phyloP scores from a whole-genome alignment of 306 rosid genomes.

The Dalbergia cochinchinensis region DNA sequence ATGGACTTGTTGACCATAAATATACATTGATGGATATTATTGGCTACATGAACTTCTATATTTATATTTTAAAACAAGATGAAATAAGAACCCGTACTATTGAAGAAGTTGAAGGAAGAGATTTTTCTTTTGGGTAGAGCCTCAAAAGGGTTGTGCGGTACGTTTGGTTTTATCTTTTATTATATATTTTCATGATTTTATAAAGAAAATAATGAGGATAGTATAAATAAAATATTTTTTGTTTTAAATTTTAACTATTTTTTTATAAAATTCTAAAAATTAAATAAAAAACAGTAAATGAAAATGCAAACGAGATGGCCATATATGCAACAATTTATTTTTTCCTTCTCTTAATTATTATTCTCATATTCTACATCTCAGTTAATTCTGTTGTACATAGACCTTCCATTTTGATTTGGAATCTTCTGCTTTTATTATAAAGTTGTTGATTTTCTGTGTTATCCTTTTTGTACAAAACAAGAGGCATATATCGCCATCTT shows the following conservation, averaged over 20 bases:
- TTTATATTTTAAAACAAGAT: not conserved
- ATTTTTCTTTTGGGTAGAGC: too few relatives aligned
- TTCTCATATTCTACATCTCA: not conserved
- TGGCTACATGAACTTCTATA: not conserved
- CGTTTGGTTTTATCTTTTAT: too few relatives aligned
- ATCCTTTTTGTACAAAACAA: slow-evolving; percentile 39
- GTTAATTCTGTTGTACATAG: not conserved
- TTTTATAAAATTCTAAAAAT: too few relatives aligned
- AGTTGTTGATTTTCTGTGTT: slow-evolving; percentile 35
- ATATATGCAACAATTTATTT: too few relatives aligned
- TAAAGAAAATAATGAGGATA: too few relatives aligned
- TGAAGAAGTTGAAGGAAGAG: not conserved
- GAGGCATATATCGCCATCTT: slow-evolving; percentile 17
- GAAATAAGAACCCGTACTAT: not conserved
- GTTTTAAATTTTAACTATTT: too few relatives aligned
- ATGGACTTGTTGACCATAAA: not conserved
- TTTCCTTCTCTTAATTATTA: too few relatives aligned
- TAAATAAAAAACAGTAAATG: too few relatives aligned
- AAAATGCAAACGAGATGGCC: too few relatives aligned
- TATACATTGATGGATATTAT: not conserved
- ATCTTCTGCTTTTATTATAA: slow-evolving; percentile 28
- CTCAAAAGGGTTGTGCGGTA: too few relatives aligned
- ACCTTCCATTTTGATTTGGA: slow-evolving; percentile 39
- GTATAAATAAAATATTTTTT: too few relatives aligned
- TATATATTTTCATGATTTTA: too few relatives aligned